Percentiles rank a stretch among this genome's conserved stretches.
These are phyloP conservation scores for Linnemannia hyalina DNA, from an alignment of 192 early-diverging fungal species.

Conservation along the genomic window DNA sequence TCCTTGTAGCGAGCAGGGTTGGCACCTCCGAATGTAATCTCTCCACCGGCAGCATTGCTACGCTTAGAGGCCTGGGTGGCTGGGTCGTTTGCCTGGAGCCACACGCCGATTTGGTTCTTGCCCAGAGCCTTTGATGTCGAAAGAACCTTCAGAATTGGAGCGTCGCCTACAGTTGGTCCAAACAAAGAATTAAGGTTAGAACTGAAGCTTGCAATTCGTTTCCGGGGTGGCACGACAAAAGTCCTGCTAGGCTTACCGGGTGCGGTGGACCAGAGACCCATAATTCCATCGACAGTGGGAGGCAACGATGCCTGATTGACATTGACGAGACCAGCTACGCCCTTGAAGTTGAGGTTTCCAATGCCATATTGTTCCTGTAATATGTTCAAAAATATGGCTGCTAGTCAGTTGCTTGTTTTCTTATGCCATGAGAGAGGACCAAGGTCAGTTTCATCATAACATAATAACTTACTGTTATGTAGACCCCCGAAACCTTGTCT, in stretches of 20 bases:
- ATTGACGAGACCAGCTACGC: constrained; percentile 23
- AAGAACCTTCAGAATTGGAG: constrained; percentile 30
- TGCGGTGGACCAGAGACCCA: constrained; percentile 33
- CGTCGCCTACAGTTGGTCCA: neutral
- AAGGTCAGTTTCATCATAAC: neutral
- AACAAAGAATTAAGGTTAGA: neutral
- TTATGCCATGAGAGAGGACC: neutral
- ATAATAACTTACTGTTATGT: constrained; percentile 12
- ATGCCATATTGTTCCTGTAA: constrained; percentile 35
- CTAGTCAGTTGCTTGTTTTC: neutral
- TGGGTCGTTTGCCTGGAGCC: neutral
- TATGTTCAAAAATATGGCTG: neutral
- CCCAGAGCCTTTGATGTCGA: constrained; percentile 13
- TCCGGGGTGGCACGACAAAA: neutral
- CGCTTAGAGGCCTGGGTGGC: neutral
- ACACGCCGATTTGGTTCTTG: constrained; percentile 31
- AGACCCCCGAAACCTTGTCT: constrained; percentile 9
- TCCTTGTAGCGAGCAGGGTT: constrained; percentile 32
- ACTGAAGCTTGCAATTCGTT: neutral
- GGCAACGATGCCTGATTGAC: constrained; percentile 9
- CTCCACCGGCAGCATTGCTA: constrained; percentile 25
- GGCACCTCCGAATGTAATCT: constrained; percentile 50
- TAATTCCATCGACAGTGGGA: constrained; percentile 36
- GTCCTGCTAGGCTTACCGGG: neutral
- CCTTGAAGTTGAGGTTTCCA: constrained; percentile 21